Evolutionary conservation across 2,329 filamentous ascomycete genomes (phyloP).

Genomic region (Colletotrichum sp.): DNA sequence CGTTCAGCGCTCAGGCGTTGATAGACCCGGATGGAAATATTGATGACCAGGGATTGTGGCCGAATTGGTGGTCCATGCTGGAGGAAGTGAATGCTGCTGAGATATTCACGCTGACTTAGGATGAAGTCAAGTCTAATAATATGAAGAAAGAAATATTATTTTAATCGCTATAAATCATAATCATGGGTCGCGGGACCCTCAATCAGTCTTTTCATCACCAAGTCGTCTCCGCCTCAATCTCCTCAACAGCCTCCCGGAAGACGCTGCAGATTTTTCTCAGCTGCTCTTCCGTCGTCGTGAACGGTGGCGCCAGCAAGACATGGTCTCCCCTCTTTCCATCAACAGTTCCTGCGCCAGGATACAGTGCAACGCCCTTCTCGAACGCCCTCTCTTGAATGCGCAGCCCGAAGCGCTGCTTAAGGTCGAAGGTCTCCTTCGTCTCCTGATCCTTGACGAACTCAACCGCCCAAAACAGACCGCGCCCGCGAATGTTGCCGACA

Average conservation of each 20-base stretch:
- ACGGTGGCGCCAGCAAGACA: constrained; percentile 72
- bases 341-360: constrained; percentile 66
- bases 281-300: constrained; percentile 55
- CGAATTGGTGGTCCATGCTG: constrained; percentile 23
- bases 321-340: constrained; percentile 70
- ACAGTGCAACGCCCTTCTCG: constrained; percentile 21
- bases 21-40: not conserved
- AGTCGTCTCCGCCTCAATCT: not conserved
- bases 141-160: not conserved
- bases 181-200: not conserved
- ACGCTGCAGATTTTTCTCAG: not conserved
- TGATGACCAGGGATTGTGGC: constrained; percentile 19
- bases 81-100: constrained; percentile 17
- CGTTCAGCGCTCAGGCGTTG: not conserved
- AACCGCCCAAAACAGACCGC: constrained; percentile 51
- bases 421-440: constrained; percentile 40
- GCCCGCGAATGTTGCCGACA: constrained; percentile 44
- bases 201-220: not conserved
- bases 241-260: constrained; percentile 1
- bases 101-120: not conserved
- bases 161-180: not conserved
- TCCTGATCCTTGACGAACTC: constrained; percentile 48
- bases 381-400: constrained; percentile 33
- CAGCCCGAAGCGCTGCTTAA: constrained; percentile 26
- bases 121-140: not conserved